Conservation (phyloP, 1,284 basidiomycete genomes). For the Irpex lacteus region DNA sequence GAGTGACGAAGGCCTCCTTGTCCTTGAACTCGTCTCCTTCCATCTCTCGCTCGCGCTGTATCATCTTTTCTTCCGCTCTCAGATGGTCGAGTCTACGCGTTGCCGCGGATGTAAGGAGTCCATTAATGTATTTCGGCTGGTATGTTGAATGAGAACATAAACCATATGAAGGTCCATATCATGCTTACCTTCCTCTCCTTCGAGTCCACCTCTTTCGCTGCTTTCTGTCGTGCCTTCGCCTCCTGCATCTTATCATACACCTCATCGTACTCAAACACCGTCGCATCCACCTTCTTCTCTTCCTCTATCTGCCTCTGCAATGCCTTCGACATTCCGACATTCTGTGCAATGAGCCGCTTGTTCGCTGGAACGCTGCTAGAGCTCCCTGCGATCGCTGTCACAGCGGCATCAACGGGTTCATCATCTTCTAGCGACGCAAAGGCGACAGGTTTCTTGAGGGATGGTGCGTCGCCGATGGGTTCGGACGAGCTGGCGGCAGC, state of each 20-base stretch:
- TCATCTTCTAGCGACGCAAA: constrained; percentile 67
- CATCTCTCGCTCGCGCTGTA: constrained; percentile 86
- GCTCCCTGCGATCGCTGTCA: constrained; percentile 29
- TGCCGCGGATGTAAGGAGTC: constrained; percentile 80
- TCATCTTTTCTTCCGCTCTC: constrained; percentile 98
- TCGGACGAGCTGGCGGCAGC: constrained; percentile 31
- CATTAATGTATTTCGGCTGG: constrained; percentile 92
- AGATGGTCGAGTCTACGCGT: constrained; percentile 87
- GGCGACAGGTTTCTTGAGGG: constrained; percentile 57
- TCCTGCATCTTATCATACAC: constrained; percentile 96
- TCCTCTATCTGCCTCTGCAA: constrained; percentile 67
- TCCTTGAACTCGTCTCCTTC: constrained; percentile 95
- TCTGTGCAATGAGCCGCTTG: constrained; percentile 55
- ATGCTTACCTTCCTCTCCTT: constrained; percentile 70
- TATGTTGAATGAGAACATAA: constrained; percentile 15
- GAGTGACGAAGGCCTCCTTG: constrained; percentile 96
- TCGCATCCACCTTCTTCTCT: constrained; percentile 78
- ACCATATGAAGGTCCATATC: neutral
- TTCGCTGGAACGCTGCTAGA: constrained; percentile 37
- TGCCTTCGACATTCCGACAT: constrained; percentile 55
- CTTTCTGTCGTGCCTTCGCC: constrained; percentile 73
- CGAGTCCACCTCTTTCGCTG: constrained; percentile 68
- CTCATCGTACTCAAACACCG: constrained; percentile 94
- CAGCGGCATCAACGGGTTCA: constrained; percentile 48
- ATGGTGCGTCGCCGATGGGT: constrained; percentile 47